phyloP scores from a whole-genome alignment of 768 basidiomycete species.

The Boletus sensibilis region DNA sequence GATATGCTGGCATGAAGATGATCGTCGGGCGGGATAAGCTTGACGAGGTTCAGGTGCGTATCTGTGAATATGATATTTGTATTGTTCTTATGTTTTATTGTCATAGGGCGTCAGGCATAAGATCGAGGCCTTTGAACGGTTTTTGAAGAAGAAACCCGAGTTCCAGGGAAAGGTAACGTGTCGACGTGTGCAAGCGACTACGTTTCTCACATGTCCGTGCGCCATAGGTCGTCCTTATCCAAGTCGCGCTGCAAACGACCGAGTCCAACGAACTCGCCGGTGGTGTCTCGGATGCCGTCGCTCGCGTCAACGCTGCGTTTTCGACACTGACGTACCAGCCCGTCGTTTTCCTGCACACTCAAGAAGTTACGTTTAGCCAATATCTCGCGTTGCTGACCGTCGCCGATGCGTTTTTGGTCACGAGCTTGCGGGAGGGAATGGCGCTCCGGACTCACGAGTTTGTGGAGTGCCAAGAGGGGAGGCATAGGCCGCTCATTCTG shows the following conservation, averaged over 20 bases:
- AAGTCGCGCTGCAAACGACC: conserved; percentile 83
- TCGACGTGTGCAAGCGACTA: background rate
- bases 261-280: conserved; percentile 73
- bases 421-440: conserved; percentile 87
- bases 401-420: conserved; percentile 84
- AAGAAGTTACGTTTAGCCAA: conserved; percentile 81
- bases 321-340: conserved; percentile 87
- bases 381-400: conserved; percentile 80
- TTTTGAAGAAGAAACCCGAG: conserved; percentile 76
- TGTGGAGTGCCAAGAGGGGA: conserved; percentile 78
- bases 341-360: conserved; percentile 80
- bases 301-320: conserved; percentile 80
- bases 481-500: conserved; percentile 68
- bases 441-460: conserved; percentile 77
- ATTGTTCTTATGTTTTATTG: background rate
- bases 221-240: conserved; percentile 73
- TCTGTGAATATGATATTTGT: background rate
- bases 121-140: conserved; percentile 77
- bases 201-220: background rate
- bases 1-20: conserved; percentile 83
- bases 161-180: conserved; percentile 65
- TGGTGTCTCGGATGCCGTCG: conserved; percentile 67
- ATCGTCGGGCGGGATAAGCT: conserved; percentile 88
- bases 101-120: conserved; percentile 74
- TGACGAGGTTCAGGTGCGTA: conserved; percentile 69